phyloP scores from a whole-genome alignment of 192 early-diverging fungal genomes.

The Umbelopsis vinacea region DNA sequence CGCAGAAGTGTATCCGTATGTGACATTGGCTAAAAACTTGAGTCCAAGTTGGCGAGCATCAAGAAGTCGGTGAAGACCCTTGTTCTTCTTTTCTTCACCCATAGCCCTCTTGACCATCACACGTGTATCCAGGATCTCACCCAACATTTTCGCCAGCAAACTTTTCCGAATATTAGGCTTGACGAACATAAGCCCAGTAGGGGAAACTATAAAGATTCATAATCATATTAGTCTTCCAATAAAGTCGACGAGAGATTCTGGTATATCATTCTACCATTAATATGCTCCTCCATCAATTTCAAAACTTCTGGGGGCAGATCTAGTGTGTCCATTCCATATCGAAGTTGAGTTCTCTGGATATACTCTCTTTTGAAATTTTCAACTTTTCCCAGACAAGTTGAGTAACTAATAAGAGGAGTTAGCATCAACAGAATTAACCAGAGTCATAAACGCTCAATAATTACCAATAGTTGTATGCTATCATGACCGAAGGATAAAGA shows the following conservation, averaged over 20 bases:
- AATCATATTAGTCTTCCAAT: not conserved
- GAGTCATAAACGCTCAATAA: not conserved
- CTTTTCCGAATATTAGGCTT: conserved; percentile 82
- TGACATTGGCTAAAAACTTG: conserved; percentile 93
- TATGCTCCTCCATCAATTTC: conserved; percentile 64
- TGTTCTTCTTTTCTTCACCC: conserved; percentile 67
- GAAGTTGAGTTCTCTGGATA: conserved; percentile 24
- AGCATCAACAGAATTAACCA: not conserved
- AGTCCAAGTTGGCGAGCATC: conserved; percentile 85
- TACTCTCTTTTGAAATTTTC: not conserved
- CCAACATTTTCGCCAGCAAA: conserved; percentile 80
- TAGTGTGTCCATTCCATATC: conserved; percentile 70
- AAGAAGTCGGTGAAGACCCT: conserved; percentile 67
- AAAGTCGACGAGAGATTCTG: too few species aligned
- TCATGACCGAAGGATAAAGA: conserved; percentile 94
- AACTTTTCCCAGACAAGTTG: conserved; percentile 81
- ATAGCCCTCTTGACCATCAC: conserved; percentile 90
- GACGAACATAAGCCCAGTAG: conserved; percentile 88
- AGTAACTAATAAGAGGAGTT: conserved; percentile 54
- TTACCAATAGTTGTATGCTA: conserved; percentile 93
- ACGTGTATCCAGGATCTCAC: conserved; percentile 87
- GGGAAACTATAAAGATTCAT: conserved; percentile 52
- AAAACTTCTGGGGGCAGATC: conserved; percentile 67
- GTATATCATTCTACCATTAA: conserved; percentile 54
- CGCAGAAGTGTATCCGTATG: conserved; percentile 87